These are phyloP conservation scores for Pseudogymnoascus sp. DNA, from an alignment of 2,329 filamentous ascomycete species.

Conservation along the genomic window DNA sequence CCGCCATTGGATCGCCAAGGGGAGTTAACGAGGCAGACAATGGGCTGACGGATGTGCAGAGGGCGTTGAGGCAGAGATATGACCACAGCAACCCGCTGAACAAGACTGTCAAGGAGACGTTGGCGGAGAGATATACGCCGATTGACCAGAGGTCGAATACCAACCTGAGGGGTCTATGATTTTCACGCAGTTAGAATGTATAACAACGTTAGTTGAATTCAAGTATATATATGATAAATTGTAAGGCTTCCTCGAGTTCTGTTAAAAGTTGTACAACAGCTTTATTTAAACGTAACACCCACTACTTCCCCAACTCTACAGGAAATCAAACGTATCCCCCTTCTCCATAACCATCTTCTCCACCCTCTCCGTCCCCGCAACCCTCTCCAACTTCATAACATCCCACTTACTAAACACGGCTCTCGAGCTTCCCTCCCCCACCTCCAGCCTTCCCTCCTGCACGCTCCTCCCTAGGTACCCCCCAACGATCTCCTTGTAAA, in stretches of 20 bases:
- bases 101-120: slow-evolving; percentile 45
- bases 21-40: slow-evolving; percentile 37
- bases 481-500: slow-evolving; percentile 70
- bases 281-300: neutral
- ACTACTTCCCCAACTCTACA: slow-evolving; percentile 31
- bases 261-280: neutral
- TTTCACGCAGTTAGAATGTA: neutral
- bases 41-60: slow-evolving; percentile 31
- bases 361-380: slow-evolving; percentile 75
- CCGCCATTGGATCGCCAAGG: slow-evolving; percentile 35
- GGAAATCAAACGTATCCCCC: slow-evolving; percentile 91
- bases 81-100: slow-evolving; percentile 35
- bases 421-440: slow-evolving; percentile 52
- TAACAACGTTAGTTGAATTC: slow-evolving; percentile 2
- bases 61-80: slow-evolving; percentile 47
- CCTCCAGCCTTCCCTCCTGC: slow-evolving; percentile 47
- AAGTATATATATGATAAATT: slow-evolving; percentile 10
- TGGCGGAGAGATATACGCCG: slow-evolving; percentile 49
- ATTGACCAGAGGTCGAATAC: slow-evolving; percentile 33
- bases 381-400: slow-evolving; percentile 75
- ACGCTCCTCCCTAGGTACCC: slow-evolving; percentile 57
- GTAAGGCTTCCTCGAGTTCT: neutral
- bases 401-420: slow-evolving; percentile 82
- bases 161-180: slow-evolving; percentile 30
- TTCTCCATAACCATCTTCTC: slow-evolving; percentile 76